Evolutionary conservation across 768 basidiomycete genomes (phyloP).

Genomic region (Panaeolus papilionaceus): DNA sequence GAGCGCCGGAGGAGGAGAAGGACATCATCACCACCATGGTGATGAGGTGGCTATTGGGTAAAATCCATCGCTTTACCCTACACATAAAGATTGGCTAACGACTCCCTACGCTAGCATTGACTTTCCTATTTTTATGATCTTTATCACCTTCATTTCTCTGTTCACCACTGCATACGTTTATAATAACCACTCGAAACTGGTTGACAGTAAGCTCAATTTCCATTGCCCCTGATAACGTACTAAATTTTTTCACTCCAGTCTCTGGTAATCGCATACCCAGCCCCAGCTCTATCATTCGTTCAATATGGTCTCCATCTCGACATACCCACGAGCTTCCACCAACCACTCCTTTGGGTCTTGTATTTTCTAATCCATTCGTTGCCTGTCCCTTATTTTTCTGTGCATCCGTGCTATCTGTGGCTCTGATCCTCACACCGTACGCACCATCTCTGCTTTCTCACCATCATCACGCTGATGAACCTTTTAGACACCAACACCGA

Average conservation of each 20-base stretch:
- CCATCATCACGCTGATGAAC: neutral
- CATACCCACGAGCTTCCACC: slow-evolving; percentile 41
- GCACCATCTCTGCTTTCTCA: slow-evolving; percentile 29
- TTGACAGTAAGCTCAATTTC: slow-evolving; percentile 55
- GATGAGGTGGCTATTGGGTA: slow-evolving; percentile 57
- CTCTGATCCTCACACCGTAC: slow-evolving; percentile 61
- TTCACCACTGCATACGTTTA: slow-evolving; percentile 62
- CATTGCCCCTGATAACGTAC: slow-evolving; percentile 2
- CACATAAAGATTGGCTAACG: neutral
- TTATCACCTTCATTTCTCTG: slow-evolving; percentile 62
- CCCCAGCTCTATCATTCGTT: slow-evolving; percentile 52
- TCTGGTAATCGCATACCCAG: slow-evolving; percentile 68
- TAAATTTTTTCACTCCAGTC: slow-evolving; percentile 40
- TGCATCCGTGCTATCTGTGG: slow-evolving; percentile 57
- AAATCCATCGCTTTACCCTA: slow-evolving; percentile 19
- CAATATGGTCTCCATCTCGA: slow-evolving; percentile 43
- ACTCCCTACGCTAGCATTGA: slow-evolving; percentile 69
- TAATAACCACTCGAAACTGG: slow-evolving; percentile 68
- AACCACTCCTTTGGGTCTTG: slow-evolving; percentile 40
- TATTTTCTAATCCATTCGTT: slow-evolving; percentile 45
- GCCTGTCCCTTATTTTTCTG: slow-evolving; percentile 27
- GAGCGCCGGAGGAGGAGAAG: slow-evolving; percentile 52
- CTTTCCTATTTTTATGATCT: slow-evolving; percentile 65
- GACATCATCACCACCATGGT: slow-evolving; percentile 67
- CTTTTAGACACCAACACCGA: slow-evolving; percentile 57